Conservation (phyloP, 352 stramenopile genomes). For the Phytopythium delawarense region DNA sequence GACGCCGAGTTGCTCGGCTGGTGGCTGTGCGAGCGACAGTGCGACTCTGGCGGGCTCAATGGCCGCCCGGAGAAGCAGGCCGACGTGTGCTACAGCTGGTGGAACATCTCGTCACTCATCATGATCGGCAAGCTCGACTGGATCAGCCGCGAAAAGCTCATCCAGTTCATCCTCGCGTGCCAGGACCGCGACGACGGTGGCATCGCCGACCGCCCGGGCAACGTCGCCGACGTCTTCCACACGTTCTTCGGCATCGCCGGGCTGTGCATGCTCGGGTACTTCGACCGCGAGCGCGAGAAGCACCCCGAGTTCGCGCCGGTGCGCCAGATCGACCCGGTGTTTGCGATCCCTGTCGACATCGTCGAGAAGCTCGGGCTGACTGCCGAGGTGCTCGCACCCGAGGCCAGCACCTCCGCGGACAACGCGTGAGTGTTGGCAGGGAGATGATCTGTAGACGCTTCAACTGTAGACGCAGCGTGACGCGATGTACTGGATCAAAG, state of each 20-base stretch:
- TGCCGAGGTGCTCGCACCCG: slow-evolving; percentile 56
- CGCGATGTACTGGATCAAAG: not conserved
- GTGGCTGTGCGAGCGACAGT: slow-evolving; percentile 98
- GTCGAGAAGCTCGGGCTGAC: slow-evolving; percentile 83
- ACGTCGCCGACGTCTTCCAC: slow-evolving; percentile 97
- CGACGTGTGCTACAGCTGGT: slow-evolving; percentile 99
- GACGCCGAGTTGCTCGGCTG: slow-evolving; percentile 91
- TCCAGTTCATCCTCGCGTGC: slow-evolving; percentile 92
- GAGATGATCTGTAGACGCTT: not conserved
- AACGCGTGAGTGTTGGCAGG: not conserved
- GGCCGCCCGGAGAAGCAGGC: slow-evolving; percentile 98
- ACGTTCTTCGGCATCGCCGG: slow-evolving; percentile 98
- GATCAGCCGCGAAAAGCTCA: slow-evolving; percentile 94
- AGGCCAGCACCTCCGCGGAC: slow-evolving; percentile 1
- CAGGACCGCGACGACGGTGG: slow-evolving; percentile 98
- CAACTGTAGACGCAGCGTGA: not conserved
- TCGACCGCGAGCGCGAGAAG: slow-evolving; percentile 57
- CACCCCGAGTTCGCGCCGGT: slow-evolving; percentile 66
- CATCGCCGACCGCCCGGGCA: slow-evolving; percentile 97
- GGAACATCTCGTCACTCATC: slow-evolving; percentile 96
- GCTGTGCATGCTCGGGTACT: slow-evolving; percentile 92
- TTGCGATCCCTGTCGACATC: slow-evolving; percentile 92
- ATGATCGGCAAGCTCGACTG: slow-evolving; percentile 95
- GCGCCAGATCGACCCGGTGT: slow-evolving; percentile 92
- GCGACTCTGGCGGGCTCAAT: slow-evolving; percentile 94